These are phyloP conservation scores for Syzygium syzygioides DNA, from an alignment of 441 rosid species.

Conservation along the genomic window DNA sequence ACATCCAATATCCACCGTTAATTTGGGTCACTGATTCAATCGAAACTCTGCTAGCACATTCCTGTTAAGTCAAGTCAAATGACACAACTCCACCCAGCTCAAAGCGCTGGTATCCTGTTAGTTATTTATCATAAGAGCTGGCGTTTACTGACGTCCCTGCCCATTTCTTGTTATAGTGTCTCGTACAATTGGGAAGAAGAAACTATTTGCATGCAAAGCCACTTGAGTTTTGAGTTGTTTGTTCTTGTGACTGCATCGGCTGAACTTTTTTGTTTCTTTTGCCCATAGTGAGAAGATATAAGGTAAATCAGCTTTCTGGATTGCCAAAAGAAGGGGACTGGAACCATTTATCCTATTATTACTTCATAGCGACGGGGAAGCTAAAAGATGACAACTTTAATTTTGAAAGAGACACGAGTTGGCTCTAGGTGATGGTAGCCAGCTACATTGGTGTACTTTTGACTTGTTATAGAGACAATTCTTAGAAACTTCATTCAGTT, in stretches of 20 bases:
- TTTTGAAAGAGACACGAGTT: not conserved
- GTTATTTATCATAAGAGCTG: not conserved
- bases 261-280: not conserved
- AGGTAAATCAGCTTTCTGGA: not conserved
- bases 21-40: not conserved
- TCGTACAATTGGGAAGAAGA: not conserved
- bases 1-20: not conserved
- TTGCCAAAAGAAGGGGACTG: not conserved
- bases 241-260: not conserved
- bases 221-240: not conserved
- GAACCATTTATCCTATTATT: not conserved
- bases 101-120: not conserved
- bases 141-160: not conserved
- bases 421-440: not conserved
- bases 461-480: not conserved
- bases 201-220: not conserved
- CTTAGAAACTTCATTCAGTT: not conserved
- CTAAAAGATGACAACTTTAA: not conserved
- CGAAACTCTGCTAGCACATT: not conserved
- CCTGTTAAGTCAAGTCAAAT: not conserved
- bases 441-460: not conserved
- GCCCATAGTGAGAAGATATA: not conserved
- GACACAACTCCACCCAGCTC: not conserved
- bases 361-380: not conserved
- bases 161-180: not conserved